A percentile compares a stretch with the other conserved stretches of the same genome.
These are phyloP conservation scores for Penicillium sp. DNA, from an alignment of 2,329 filamentous ascomycete genomes.

Conservation along the genomic window DNA sequence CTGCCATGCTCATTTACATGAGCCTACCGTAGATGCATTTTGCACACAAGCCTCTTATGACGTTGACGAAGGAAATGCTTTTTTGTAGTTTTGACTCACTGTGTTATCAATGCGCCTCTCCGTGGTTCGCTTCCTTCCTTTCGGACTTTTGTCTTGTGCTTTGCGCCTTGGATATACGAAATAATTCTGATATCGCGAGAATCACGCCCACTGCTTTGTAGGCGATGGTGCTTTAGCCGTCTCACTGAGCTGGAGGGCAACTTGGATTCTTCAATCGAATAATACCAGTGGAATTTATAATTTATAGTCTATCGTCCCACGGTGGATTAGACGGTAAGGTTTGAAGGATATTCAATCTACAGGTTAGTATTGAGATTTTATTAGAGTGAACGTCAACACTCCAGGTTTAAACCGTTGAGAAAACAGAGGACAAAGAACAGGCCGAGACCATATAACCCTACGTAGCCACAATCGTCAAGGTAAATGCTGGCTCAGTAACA, in stretches of 20 bases:
- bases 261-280: background rate
- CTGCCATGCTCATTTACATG: conserved; percentile 3
- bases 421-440: too few species aligned
- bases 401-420: too few species aligned
- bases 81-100: conserved; percentile 14
- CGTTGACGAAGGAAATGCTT: conserved; percentile 21
- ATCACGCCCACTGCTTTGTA: background rate
- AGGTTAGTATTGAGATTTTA: too few species aligned
- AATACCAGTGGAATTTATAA: background rate
- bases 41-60: conserved; percentile 17
- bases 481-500: too few species aligned
- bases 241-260: background rate
- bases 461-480: too few species aligned
- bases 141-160: background rate
- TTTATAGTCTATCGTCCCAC: background rate
- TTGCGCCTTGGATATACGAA: background rate
- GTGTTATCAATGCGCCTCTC: conserved; percentile 2
- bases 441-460: too few species aligned
- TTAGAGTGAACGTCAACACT: too few species aligned
- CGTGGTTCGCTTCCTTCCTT: background rate
- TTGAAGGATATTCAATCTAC: background rate
- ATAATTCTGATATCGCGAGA: background rate
- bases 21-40: conserved; percentile 1
- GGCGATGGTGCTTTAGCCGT: background rate
- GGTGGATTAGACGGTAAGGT: background rate